Evolutionary conservation across 176 grass and related monocot species (phyloP), one percentile per base, ranked within the genome.

Genomic region (Oryza officinalis): DNA sequence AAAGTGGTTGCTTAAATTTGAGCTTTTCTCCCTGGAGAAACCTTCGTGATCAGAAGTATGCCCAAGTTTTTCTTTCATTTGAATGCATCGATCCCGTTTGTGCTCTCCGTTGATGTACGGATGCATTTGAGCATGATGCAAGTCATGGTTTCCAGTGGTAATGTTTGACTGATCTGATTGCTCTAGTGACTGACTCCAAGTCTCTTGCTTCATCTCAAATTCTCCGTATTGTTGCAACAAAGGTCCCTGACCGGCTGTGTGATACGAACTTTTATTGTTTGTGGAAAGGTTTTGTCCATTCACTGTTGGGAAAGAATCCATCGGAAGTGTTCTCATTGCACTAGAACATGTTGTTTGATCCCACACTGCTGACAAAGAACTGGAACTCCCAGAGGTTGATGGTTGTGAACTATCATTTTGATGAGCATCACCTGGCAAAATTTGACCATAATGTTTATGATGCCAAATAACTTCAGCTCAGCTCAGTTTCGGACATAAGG

Each of bases 261-360:
- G 61, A 70, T 76, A 69, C 61, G 47, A 28, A 78, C n/a, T 61
- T 25, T 59, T 69, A 59, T n/a, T 41, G 70, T 70, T 78, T 70
- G 35, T 63, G 64, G 46, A 38, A 12, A 65, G 41, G 23, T 79
- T 67, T 27, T 85, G 63, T 10, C 20, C 44, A 22, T 33, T 72
- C 27, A 17, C 37, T 86, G 57, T 49, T 41, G 73, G 65, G 43
- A 69, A 7, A 72, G 50, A 72, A 6, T 89, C 84, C 37, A 47
- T 18, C 1, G 30, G 71, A 57, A 35, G 80, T 75, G 63, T 67
- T 59, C 75, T 69, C 70, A 81, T 31, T 65, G 32, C 49, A 72
- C 46, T 72, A n/a, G 84, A 91, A 79, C 80, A 87, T 74, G 59
- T 45, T 14, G 69, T 76, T 82, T 41, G 78, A 76, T 77, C 92